Evolutionary conservation across 106 monocot genomes (phyloP).

Genomic region (Cymbidium sinense): DNA sequence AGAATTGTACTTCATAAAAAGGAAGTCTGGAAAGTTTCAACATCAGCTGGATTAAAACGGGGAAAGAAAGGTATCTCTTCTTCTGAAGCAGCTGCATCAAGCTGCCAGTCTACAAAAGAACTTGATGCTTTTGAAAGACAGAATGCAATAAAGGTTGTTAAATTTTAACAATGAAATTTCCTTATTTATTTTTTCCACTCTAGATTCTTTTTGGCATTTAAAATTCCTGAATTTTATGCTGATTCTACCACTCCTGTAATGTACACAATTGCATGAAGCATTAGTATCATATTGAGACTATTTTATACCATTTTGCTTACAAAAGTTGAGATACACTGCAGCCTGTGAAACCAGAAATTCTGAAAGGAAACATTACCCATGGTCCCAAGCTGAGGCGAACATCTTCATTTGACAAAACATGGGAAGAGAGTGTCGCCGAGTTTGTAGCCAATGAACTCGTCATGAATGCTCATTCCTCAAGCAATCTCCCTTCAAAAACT

Average conservation of each 20-base stretch:
- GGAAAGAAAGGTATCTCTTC: constrained; percentile 42
- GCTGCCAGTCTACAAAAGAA: constrained; percentile 43
- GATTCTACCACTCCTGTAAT: constrained; percentile 3
- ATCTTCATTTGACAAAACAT: constrained; percentile 61
- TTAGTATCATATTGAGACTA: not conserved
- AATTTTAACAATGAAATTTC: no score
- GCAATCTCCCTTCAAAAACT: constrained; percentile 36
- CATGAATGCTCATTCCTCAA: constrained; percentile 33
- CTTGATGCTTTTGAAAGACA: constrained; percentile 31
- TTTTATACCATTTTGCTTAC: not conserved
- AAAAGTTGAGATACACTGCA: constrained; percentile 11
- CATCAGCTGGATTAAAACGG: constrained; percentile 58
- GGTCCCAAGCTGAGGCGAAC: constrained; percentile 49
- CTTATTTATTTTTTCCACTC: no score
- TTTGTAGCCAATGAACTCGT: constrained; percentile 47
- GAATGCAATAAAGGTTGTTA: constrained; percentile 14
- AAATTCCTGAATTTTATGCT: not conserved
- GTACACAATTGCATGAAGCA: not conserved
- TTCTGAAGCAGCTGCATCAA: constrained; percentile 39
- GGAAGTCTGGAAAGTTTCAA: constrained; percentile 96
- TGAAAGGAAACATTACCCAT: constrained; percentile 41
- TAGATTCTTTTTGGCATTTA: constrained; percentile 1
- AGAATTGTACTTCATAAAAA: constrained; percentile 3
- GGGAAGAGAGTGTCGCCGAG: constrained; percentile 57
- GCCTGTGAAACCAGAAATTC: constrained; percentile 46